These are phyloP conservation scores for Fremontodendron californicum DNA, from an alignment of 345 rosid species.

Conservation along the genomic window DNA sequence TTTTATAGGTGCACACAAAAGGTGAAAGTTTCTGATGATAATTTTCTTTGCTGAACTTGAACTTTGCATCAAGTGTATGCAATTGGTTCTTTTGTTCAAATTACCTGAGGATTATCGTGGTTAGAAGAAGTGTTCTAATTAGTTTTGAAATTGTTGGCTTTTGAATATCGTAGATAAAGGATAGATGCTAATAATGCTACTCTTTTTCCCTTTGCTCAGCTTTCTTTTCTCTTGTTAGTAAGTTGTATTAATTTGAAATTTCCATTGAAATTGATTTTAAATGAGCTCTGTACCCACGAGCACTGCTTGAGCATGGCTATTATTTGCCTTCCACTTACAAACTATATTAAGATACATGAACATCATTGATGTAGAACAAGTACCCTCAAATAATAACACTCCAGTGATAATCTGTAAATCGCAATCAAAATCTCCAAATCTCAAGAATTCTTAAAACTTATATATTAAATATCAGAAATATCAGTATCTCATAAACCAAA, in stretches of 20 bases:
- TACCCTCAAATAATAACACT: background rate
- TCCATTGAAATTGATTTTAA: background rate
- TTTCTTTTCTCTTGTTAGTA: background rate
- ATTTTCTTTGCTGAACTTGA: background rate
- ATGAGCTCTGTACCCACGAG: background rate
- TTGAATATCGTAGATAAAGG: background rate
- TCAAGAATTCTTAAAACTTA: background rate
- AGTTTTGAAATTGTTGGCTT: background rate
- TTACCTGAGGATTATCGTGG: background rate
- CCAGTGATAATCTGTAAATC: background rate
- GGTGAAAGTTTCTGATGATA: background rate
- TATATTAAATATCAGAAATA: background rate
- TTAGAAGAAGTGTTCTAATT: background rate
- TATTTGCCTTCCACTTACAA: background rate
- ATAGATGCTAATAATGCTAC: background rate
- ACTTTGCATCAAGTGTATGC: background rate
- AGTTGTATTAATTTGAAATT: background rate
- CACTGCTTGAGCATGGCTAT: background rate
- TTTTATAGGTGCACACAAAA: background rate
- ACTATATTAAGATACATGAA: background rate
- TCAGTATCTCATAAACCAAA: background rate
- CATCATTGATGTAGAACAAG: background rate
- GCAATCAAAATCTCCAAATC: background rate
- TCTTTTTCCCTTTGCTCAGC: background rate
- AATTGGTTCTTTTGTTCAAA: background rate